Evolutionary conservation across 2,329 filamentous ascomycete genomes (phyloP).

Genomic region (Diaporthe humulicola): DNA sequence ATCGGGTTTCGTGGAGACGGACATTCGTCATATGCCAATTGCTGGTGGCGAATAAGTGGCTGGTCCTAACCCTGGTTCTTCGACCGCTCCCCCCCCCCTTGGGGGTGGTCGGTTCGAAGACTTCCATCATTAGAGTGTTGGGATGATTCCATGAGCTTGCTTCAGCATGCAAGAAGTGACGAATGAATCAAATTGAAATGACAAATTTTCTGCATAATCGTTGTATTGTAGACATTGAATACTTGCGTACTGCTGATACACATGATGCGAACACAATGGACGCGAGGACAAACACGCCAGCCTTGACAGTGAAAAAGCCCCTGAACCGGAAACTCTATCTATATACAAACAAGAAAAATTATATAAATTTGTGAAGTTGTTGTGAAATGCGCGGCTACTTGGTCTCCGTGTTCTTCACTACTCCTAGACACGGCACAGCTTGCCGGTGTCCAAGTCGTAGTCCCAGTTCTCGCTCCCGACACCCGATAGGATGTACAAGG

Average conservation of each 20-base stretch:
- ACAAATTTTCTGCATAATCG: too few relatives aligned
- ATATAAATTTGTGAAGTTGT: neutral
- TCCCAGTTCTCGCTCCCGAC: conserved; percentile 41
- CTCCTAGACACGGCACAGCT: neutral
- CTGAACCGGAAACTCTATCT: neutral
- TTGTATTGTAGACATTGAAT: too few relatives aligned
- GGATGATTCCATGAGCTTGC: neutral
- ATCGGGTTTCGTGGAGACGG: neutral
- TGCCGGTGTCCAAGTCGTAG: conserved; percentile 22
- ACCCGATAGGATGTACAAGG: conserved; percentile 39
- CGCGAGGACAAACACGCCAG: neutral
- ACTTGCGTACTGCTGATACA: too few relatives aligned
- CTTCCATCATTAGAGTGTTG: neutral
- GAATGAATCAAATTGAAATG: too few relatives aligned
- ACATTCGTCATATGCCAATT: conserved; percentile 6
- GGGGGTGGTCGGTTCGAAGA: too few relatives aligned
- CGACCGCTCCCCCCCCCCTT: neutral
- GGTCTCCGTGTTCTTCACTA: too few relatives aligned
- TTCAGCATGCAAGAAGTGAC: too few relatives aligned
- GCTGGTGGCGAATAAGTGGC: conserved; percentile 13
- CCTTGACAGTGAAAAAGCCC: neutral
- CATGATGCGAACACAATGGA: too few relatives aligned
- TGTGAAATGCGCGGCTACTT: neutral
- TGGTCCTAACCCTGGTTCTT: neutral
- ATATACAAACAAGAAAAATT: neutral